Evolutionary conservation across 192 early-diverging fungal species (phyloP).

Genomic region (Mortierella claussenii): DNA sequence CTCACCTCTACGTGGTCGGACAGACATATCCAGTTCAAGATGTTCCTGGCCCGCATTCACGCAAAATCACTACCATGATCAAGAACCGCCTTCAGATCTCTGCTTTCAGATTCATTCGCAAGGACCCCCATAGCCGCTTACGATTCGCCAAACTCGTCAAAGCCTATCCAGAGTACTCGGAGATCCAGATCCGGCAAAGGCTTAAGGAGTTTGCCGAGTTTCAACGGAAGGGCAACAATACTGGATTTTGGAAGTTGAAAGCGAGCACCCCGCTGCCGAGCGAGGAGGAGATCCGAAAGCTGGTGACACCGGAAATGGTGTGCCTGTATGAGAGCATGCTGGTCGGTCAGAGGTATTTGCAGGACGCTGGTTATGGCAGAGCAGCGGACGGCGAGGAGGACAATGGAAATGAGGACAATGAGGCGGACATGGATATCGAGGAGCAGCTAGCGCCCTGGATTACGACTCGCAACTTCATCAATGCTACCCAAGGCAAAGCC

Average conservation of each 20-base stretch:
- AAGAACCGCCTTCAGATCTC: constrained; percentile 90
- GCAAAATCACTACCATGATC: constrained; percentile 88
- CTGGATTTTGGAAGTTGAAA: constrained; percentile 94
- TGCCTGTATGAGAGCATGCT: constrained; percentile 94
- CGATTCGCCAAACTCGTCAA: constrained; percentile 81
- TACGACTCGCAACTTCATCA: constrained; percentile 94
- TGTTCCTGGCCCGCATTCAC: constrained; percentile 94
- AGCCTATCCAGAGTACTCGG: constrained; percentile 87
- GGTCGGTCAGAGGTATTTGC: constrained; percentile 90
- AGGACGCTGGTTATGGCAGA: constrained; percentile 89
- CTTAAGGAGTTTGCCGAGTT: constrained; percentile 98
- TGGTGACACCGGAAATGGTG: constrained; percentile 95
- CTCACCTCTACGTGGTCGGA: constrained; percentile 85
- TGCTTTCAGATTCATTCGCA: constrained; percentile 87
- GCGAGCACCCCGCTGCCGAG: constrained; percentile 71
- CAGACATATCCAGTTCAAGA: constrained; percentile 95
- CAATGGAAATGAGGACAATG: constrained; percentile 72
- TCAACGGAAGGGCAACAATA: constrained; percentile 84
- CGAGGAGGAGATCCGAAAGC: constrained; percentile 92
- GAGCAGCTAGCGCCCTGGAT: constrained; percentile 96
- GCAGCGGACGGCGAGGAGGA: constrained; percentile 67
- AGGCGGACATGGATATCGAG: constrained; percentile 85
- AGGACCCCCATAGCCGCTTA: constrained; percentile 78
- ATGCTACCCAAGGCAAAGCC: constrained; percentile 91
- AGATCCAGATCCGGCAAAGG: constrained; percentile 88